Evolutionary conservation across 306 rosid species (phyloP).

Genomic region (Malus asiatica): DNA sequence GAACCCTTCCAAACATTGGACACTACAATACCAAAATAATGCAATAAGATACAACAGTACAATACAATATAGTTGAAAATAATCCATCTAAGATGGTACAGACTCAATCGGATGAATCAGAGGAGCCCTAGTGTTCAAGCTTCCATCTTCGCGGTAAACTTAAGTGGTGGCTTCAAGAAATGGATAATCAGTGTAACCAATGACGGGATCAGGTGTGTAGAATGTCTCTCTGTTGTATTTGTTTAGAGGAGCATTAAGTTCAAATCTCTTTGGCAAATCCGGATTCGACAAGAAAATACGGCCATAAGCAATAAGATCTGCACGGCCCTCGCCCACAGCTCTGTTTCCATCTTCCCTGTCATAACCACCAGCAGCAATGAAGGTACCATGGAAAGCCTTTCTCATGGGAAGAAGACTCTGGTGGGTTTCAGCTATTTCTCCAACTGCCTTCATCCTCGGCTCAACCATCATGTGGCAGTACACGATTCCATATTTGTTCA

Average conservation of each 20-base stretch:
- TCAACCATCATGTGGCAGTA: conserved; percentile 54
- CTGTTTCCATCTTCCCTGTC: conserved; percentile 38
- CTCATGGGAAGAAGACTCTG: conserved; percentile 38
- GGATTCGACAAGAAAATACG: conserved; percentile 53
- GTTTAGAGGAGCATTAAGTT: conserved; percentile 33
- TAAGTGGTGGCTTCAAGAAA: neutral
- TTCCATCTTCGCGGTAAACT: neutral
- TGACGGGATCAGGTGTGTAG: neutral
- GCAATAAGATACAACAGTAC: no score
- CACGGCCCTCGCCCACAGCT: neutral
- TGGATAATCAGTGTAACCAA: neutral
- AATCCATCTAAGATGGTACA: no score
- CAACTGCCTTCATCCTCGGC: conserved; percentile 47
- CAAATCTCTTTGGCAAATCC: conserved; percentile 43
- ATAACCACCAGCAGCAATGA: conserved; percentile 54
- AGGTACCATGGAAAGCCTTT: conserved; percentile 42
- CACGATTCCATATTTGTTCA: conserved; percentile 33
- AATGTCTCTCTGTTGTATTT: neutral
- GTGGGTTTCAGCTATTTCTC: conserved; percentile 5
- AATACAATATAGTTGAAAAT: no score
- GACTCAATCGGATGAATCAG: no score
- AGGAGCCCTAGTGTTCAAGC: neutral
- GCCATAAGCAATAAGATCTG: conserved; percentile 46
- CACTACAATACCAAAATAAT: no score
- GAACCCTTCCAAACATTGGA: no score